A percentile compares a stretch with the other conserved stretches of the same genome.
Conservation (phyloP, 139 green algal species). For the Picochlorum sp. region DNA sequence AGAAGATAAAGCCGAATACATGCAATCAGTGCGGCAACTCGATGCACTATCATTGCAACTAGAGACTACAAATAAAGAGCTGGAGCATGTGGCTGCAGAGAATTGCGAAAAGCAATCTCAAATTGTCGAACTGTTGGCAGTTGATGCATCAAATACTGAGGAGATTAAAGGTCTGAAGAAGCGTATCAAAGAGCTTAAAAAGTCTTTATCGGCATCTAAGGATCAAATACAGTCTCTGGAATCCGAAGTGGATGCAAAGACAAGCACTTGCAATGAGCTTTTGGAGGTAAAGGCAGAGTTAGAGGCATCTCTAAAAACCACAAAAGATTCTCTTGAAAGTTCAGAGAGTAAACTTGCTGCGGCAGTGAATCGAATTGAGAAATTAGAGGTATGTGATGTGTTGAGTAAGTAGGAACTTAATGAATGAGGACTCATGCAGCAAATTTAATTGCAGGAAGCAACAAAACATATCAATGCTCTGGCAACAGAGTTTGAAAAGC, state of each 20-base stretch:
- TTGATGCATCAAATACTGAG: too few relatives aligned
- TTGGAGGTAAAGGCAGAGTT: not conserved
- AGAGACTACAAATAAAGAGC: too few relatives aligned
- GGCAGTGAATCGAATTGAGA: not conserved
- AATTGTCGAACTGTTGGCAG: not conserved
- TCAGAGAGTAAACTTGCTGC: not conserved
- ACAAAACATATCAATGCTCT: not conserved
- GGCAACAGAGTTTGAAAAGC: not conserved
- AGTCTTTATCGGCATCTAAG: too few relatives aligned
- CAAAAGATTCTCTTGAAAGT: not conserved
- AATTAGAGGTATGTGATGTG: constrained; percentile 1
- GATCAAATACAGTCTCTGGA: too few relatives aligned
- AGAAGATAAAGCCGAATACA: too few relatives aligned
- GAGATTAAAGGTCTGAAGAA: too few relatives aligned
- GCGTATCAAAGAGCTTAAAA: too few relatives aligned
- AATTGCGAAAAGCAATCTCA: not conserved
- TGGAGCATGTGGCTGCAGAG: too few relatives aligned
- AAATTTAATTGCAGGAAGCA: constrained; percentile 1
- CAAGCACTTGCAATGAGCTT: too few relatives aligned
- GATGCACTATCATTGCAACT: too few relatives aligned
- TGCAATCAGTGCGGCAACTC: too few relatives aligned
- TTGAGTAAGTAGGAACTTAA: not conserved
- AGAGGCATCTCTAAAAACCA: not conserved
- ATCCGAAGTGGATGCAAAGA: too few relatives aligned
- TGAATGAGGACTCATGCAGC: not conserved